Base-by-base conservation (phyloP, 495 filamentous ascomycete species). In the Penicillium maclennaniae region DNA sequence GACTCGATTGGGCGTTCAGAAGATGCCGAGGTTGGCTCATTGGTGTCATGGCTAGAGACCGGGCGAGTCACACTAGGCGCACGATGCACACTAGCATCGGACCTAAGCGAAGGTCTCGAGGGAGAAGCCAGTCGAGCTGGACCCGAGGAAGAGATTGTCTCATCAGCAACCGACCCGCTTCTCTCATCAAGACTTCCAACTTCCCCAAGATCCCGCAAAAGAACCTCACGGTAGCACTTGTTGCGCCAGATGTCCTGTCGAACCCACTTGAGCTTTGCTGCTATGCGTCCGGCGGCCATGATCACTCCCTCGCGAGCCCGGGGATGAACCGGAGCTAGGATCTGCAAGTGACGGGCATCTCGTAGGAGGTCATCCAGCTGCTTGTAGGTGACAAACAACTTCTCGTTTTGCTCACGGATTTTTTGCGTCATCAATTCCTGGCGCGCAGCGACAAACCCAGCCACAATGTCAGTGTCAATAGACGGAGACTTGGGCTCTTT, bases 221-320 rank as follows among this genome's bases (percentile, higher is more conserved):
- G 78, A 49, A 99, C 88, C 62, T 96, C 91, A 46, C 86, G 86
- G 68, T 97, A 91, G 55, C 92, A 97, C 64, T 82, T 91, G 53
- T 92, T 79, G 23, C 86, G 89, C 91, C 90, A 97, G 12, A 96
- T 92, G 55, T 96, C 91, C 66, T 92, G 90, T 53, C 93, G 78
- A 17, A 86, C 83, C 92, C 92, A 97, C 64, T 95, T 92, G 36
- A 97, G 73, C 60, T 93, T 92, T 6, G 91, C 91, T 21, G 92
- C 83, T 72, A 96, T 85, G 10, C 87, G 82, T 4, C 85, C 91
- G 14, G 93, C 95, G 28, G 89, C 86, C 58, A 90, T 76, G 20
- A 97, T 79, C 49, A 97, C 82, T 26, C 89, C 80, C 61, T 97
- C 93, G 47, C 93, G 77, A 6, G 91, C 92, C 62, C 88, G 89